Base-by-base conservation (phyloP, 352 stramenopile genomes). In the Phytophthora tentaculata region DNA sequence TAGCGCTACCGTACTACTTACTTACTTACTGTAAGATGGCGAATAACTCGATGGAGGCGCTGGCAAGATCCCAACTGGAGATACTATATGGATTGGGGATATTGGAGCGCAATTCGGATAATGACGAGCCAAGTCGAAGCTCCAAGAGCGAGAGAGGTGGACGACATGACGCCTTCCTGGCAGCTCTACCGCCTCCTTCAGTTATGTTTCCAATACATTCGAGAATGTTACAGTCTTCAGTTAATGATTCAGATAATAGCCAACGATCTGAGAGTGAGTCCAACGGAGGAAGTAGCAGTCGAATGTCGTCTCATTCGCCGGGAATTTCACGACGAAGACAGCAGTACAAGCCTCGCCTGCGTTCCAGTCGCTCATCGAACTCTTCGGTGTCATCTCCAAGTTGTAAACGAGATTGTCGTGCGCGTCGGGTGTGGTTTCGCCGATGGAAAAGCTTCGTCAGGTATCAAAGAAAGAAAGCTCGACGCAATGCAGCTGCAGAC, bases 31-130 rank as follows among this genome's bases (percentile, higher is more conserved):
- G 47, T 9, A 50, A 52, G 2, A 62, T 63, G 52, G 49, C 24
- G 49, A 24, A 66, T 20, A 49, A 59, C 16, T 69, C 70, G n/a
- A 74, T 56, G 26, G 72, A 84, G 47, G 65, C 59, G 22, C 55
- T 87, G 32, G 83, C 74, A 57, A 61, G 35, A 19, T 76, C 79
- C 44, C 83, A 91, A 59, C 69, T 91, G 0, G 75, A 84, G 68
- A 73, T 70, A 39, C 69, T 91, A 29, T 81, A 83, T 29, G 62
- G 56, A 50, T 52, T 91, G 43, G 83, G 83, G 8, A 67, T 91
- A 32, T 47, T 91, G 5, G 51, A 74, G n/a, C 72, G 80, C 4
- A 62, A 68, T 23, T 54, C 56, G 0, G 57, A 67, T 4, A 71
- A 74, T 20, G 69, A 65, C 14, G 53, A 79, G n/a, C 58, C 67